phyloP scores from a whole-genome alignment of 352 stramenopile species.

The Phytophthora multivora region DNA sequence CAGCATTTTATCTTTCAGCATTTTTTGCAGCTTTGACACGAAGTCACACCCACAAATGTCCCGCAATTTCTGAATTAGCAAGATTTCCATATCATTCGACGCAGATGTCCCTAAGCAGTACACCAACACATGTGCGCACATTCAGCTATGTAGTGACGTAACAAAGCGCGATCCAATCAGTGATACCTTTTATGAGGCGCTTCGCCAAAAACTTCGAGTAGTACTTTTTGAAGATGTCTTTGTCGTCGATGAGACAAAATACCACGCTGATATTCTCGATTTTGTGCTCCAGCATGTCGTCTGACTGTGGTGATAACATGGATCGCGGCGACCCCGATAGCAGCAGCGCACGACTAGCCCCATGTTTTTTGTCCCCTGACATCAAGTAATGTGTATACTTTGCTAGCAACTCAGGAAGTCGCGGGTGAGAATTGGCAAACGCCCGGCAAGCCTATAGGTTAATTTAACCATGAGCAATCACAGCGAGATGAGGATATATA shows the following conservation, averaged over 20 bases:
- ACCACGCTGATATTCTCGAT: slow-evolving; percentile 85
- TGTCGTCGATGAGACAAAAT: slow-evolving; percentile 90
- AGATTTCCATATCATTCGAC: slow-evolving; percentile 76
- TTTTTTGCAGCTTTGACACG: slow-evolving; percentile 89
- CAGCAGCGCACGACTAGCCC: slow-evolving; percentile 22
- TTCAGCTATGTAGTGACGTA: too few species aligned
- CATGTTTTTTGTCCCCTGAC: slow-evolving; percentile 67
- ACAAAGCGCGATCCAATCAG: not conserved
- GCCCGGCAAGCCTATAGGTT: slow-evolving; percentile 65
- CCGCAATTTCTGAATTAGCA: slow-evolving; percentile 83
- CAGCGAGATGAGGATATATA: not conserved
- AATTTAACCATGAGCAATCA: not conserved
- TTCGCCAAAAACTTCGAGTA: slow-evolving; percentile 88
- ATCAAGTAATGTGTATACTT: slow-evolving; percentile 89
- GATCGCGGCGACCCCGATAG: slow-evolving; percentile 29
- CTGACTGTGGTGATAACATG: slow-evolving; percentile 25
- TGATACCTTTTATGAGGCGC: slow-evolving; percentile 80
- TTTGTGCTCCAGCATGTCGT: slow-evolving; percentile 76
- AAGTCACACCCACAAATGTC: slow-evolving; percentile 88
- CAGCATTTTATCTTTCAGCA: slow-evolving; percentile 86
- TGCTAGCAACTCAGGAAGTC: slow-evolving; percentile 77
- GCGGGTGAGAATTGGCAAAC: slow-evolving; percentile 84
- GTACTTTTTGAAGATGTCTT: slow-evolving; percentile 91
- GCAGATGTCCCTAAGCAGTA: slow-evolving; percentile 53
- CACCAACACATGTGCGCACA: not conserved